These are phyloP conservation scores for Trichophyton schoenleinii DNA, from an alignment of 2,329 filamentous ascomycete genomes.

Conservation along the genomic window DNA sequence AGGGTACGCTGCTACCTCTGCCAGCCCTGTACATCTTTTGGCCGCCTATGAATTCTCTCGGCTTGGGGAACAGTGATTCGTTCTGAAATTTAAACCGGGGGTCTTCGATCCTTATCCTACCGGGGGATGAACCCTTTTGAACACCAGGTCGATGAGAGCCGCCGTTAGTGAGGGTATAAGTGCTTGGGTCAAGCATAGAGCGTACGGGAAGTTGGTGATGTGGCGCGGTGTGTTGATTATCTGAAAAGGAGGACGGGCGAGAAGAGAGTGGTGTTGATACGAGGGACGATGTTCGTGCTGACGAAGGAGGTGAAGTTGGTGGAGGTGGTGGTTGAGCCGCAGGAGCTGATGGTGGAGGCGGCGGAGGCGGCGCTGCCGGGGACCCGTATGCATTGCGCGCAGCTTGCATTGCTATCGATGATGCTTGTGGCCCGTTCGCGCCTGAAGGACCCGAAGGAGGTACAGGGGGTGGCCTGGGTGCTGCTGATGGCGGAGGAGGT, in stretches of 20 bases:
- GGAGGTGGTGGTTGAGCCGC: conserved; percentile 30
- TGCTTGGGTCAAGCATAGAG: conserved; percentile 60
- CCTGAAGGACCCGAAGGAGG: conserved; percentile 26
- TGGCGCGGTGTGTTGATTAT: conserved; percentile 21
- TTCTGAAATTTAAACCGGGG: conserved; percentile 75
- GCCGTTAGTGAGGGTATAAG: conserved; percentile 63
- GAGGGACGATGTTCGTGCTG: conserved; percentile 29
- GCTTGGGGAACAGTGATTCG: conserved; percentile 70
- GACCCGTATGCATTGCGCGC: conserved; percentile 46
- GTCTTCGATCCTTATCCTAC: conserved; percentile 52
- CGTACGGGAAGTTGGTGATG: conserved; percentile 38
- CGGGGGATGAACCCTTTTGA: conserved; percentile 8
- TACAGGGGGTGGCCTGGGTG: conserved; percentile 18
- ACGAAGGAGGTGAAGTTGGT: conserved; percentile 35
- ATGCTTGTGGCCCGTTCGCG: conserved; percentile 30
- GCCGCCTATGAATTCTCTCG: conserved; percentile 64
- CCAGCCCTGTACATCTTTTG: conserved; percentile 76
- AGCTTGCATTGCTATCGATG: conserved; percentile 46
- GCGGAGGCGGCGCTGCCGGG: conserved; percentile 30
- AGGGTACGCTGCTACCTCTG: conserved; percentile 81
- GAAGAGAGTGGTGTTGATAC: conserved; percentile 28
- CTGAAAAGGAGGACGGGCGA: conserved; percentile 27
- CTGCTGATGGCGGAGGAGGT: conserved; percentile 24
- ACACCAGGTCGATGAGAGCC: conserved; percentile 17
- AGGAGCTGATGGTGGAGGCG: conserved; percentile 26